Evolutionary conservation across 208 protist genomes (phyloP), one percentile per base, ranked within the genome.

Genomic region (Strigomonas galati): DNA sequence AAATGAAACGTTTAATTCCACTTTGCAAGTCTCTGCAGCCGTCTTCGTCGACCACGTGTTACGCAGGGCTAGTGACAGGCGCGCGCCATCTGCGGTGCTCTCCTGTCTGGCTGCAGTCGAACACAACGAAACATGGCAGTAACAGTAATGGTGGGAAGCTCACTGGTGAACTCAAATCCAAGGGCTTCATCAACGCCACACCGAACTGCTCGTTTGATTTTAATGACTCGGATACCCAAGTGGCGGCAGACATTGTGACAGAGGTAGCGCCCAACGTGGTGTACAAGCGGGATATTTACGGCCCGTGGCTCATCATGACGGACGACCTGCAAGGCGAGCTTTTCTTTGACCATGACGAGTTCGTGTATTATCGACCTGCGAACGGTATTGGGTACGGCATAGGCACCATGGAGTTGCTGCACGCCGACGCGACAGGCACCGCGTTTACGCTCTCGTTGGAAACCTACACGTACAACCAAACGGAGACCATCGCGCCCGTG

Each of bases 301-400:
- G 90, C 35, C 87, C 87, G 51, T 96, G 90, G 87, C 78, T 96
- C 5, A 79, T 93, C 28, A 89, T 96, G 76, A 89, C 90, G 21
- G 85, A 93, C 14, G 87, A 91, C 24, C 58, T 93, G 43, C 82
- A 93, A 59, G 91, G 88, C 0, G 88, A 96, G 72, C 73, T 96
- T 23, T 93, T 93, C 44, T 49, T 96, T n/a, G 91, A 96, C 40
- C 77, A 89, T 62, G 88, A 96, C 60, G 28, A 71, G 2, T 87
- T 92, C 63, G 85, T 92, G 4, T 94, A 84, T 68, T 89, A 90
- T 48, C 88, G 91, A 12, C 91, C 91, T 0, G 87, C 85, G 2
- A 91, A 88, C 51, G 88, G 87, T 1, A 76, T 96, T 27, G 91
- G 91, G 61, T 91, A 93, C 74, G 91, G 91, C 51, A 75, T 96